These are phyloP conservation scores for Oryza nivara DNA, from an alignment of 176 grass and related monocot species.

Conservation along the genomic window DNA sequence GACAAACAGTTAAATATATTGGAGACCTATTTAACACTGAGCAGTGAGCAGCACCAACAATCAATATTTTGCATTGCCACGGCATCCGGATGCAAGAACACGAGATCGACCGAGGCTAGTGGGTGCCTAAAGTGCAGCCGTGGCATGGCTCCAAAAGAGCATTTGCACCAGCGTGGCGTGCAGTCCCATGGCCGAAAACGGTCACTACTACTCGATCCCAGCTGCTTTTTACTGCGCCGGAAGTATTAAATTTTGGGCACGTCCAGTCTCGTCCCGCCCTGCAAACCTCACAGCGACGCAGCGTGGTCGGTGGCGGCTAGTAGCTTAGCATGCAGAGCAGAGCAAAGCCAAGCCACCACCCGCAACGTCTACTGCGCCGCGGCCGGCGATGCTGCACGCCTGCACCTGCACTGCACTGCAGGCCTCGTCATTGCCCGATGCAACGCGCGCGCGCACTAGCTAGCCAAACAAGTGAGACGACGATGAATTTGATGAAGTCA, in stretches of 20 bases:
- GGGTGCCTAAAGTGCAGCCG: neutral
- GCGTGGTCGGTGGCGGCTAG: slow-evolving; percentile 42
- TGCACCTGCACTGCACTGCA: neutral
- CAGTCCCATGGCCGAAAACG: neutral
- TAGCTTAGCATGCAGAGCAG: neutral
- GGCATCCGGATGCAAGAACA: neutral
- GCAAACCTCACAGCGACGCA: slow-evolving; percentile 2
- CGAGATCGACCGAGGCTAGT: neutral
- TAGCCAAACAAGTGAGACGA: too few species aligned
- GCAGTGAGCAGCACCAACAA: too few species aligned
- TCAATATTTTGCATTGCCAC: neutral
- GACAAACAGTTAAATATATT: too few species aligned
- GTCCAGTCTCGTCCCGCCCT: neutral
- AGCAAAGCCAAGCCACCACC: neutral
- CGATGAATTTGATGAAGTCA: neutral
- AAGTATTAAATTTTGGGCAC: neutral
- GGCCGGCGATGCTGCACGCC: too few species aligned
- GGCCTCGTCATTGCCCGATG: neutral
- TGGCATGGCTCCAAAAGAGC: slow-evolving; percentile 14
- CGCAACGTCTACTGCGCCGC: slow-evolving; percentile 14
- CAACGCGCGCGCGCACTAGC: too few species aligned
- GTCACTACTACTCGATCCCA: neutral
- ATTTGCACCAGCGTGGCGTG: neutral
- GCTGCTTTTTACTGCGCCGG: neutral
- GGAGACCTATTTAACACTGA: too few species aligned